Conservation (phyloP, 2,329 filamentous ascomycete species). For the Gyromitra esculenta region DNA sequence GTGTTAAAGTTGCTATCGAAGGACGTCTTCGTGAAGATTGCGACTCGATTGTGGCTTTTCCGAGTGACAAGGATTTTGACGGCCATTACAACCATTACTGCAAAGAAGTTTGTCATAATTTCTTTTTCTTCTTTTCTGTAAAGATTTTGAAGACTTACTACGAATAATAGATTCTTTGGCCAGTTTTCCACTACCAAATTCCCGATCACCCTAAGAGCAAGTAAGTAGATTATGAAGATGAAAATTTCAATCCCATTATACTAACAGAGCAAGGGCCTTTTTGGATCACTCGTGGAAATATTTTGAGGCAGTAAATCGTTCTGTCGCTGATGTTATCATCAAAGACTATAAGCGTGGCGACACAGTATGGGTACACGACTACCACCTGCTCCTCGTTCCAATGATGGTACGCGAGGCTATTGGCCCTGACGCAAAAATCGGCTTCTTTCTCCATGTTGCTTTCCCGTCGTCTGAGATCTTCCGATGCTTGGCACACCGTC, state of each 20-base stretch:
- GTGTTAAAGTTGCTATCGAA: constrained; percentile 83
- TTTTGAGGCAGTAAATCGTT: constrained; percentile 91
- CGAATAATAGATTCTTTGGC: constrained; percentile 83
- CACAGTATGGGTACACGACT: constrained; percentile 94
- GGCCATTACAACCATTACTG: constrained; percentile 96
- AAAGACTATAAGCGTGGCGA: constrained; percentile 94
- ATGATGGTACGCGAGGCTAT: constrained; percentile 88
- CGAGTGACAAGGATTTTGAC: constrained; percentile 90
- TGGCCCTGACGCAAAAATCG: constrained; percentile 86
- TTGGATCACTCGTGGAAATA: constrained; percentile 96
- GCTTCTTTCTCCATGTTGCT: constrained; percentile 93
- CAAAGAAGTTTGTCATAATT: constrained; percentile 65
- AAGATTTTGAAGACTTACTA: constrained; percentile 6
- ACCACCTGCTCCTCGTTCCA: constrained; percentile 89
- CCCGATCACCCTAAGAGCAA: constrained; percentile 98
- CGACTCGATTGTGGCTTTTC: constrained; percentile 83
- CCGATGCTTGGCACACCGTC: constrained; percentile 85
- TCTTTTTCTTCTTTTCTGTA: not conserved
- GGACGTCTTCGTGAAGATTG: constrained; percentile 82
- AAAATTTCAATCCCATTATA: not conserved
- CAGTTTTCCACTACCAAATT: constrained; percentile 97
- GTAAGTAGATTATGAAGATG: constrained; percentile 51
- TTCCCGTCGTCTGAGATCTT: constrained; percentile 98
- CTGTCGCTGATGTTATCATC: constrained; percentile 88
- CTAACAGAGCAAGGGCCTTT: constrained; percentile 69